Evolutionary conservation across 352 stramenopile genomes (phyloP), one percentile per base, ranked within the genome.

Genomic region (Plasmopara muralis): DNA sequence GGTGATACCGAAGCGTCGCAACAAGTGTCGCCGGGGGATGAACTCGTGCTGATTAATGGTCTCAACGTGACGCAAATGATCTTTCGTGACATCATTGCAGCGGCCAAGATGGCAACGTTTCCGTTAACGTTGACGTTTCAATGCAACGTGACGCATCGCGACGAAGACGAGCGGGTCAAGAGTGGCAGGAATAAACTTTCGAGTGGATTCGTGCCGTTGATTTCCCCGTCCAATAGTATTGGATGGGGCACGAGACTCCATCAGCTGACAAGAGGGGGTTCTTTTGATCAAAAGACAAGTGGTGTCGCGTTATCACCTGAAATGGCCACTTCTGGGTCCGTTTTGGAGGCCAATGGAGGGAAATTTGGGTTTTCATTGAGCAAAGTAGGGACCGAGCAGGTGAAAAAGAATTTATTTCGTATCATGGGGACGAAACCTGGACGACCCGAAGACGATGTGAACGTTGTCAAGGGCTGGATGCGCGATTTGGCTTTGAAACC

Each of bases 351-450:
- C 0, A 70, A 54, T 37, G 60, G 59, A 5, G 55, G 63, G 10
- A 86, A 85, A 43, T 72, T 70, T 43, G 62, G 66, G 0, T 70
- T 87, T 20, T 72, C 71, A 15, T 47, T 85, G 9, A 75, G 83
- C 12, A 84, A 85, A 39, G 74, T 87, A 30, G 68, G 70, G 4
- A 75, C 72, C 0, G 80, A 90, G 12, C 74, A 74, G 12, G 66
- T 91, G 37, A 63, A 63, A 43, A 87, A 89, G 68, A 91, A 74
- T 48, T 43, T 91, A 37, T 72, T 91, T 37, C 77, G 77, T 7
- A 86, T 85, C 40, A 91, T 89, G 43, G 75, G 76, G 0, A 74
- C 63, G 33, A 83, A 78, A 33, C 47, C 51, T 14, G 57, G 55
- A 8, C 64, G 70, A 3, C 75, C 75, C 0, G 74, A 90, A 29